Evolutionary conservation across 1,284 basidiomycete species (phyloP).

Genomic region (Lentinus polychrous): DNA sequence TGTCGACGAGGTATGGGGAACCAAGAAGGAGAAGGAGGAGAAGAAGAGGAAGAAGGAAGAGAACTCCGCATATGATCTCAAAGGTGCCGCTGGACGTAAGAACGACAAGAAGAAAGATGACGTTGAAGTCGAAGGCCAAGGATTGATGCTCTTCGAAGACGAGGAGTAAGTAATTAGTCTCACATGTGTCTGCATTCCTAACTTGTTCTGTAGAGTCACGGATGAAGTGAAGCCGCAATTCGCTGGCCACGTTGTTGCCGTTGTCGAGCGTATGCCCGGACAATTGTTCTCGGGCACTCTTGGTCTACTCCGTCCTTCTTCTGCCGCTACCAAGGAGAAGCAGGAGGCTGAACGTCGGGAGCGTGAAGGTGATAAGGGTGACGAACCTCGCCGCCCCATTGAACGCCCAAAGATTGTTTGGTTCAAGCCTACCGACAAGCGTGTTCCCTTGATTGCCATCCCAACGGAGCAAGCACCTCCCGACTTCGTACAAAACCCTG

Average conservation of each 20-base stretch:
- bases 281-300: constrained; percentile 98
- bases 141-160: constrained; percentile 93
- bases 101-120: constrained; percentile 99
- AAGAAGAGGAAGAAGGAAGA: constrained; percentile 99
- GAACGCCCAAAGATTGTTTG: constrained; percentile 99
- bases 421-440: constrained; percentile 99
- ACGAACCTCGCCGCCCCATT: constrained; percentile 71
- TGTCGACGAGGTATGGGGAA: constrained; percentile 97
- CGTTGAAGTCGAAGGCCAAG: constrained; percentile 98
- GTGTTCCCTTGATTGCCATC: constrained; percentile 97
- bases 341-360: constrained; percentile 97
- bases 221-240: constrained; percentile 95
- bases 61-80: constrained; percentile 85
- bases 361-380: constrained; percentile 87
- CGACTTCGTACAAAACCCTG: constrained; percentile 94
- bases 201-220: constrained; percentile 59
- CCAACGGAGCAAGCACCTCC: constrained; percentile 98
- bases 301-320: constrained; percentile 91
- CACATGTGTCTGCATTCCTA: constrained; percentile 5
- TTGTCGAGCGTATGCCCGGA: constrained; percentile 97
- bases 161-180: constrained; percentile 64
- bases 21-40: constrained; percentile 99
- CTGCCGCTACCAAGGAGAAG: constrained; percentile 98
- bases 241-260: constrained; percentile 96
- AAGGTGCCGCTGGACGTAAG: constrained; percentile 71